phyloP scores from a whole-genome alignment of 2,329 filamentous ascomycete species.

The Fusarium armeniacum region DNA sequence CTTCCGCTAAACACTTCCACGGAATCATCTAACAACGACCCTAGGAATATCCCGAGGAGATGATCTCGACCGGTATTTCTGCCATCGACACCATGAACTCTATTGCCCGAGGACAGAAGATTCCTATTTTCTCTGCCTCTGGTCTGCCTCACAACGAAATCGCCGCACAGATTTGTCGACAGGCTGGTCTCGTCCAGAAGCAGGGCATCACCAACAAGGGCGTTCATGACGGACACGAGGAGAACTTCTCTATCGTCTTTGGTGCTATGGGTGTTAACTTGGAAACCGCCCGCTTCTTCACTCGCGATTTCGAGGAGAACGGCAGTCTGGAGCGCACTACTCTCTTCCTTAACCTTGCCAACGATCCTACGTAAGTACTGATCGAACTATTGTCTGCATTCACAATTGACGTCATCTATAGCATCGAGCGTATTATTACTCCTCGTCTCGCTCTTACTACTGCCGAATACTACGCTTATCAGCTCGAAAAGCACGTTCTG shows the following conservation, averaged over 20 bases:
- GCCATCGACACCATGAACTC: constrained; percentile 99
- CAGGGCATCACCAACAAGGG: constrained; percentile 89
- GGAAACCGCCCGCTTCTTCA: constrained; percentile 99
- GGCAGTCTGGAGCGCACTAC: constrained; percentile 97
- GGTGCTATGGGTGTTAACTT: constrained; percentile 99
- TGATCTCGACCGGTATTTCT: constrained; percentile 99
- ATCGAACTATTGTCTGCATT: neutral
- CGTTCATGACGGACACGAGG: constrained; percentile 95
- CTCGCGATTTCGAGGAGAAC: constrained; percentile 98
- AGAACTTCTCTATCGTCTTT: constrained; percentile 99
- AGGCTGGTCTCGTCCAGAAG: constrained; percentile 89
- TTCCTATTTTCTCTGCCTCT: constrained; percentile 97
- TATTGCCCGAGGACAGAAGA: constrained; percentile 98
- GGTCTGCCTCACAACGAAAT: constrained; percentile 99
- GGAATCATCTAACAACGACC: constrained; percentile 13
- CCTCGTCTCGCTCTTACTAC: constrained; percentile 98
- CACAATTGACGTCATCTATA: constrained; percentile 53
- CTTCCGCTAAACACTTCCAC: neutral
- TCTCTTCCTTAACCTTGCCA: constrained; percentile 98
- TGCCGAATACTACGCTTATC: constrained; percentile 99
- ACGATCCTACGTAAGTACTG: constrained; percentile 90
- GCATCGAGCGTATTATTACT: constrained; percentile 99
- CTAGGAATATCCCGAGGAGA: constrained; percentile 98
- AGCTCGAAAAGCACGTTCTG: constrained; percentile 99
- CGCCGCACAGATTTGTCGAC: constrained; percentile 97